Base-by-base conservation (phyloP, 495 filamentous ascomycete species). In the Penicillium canescens region DNA sequence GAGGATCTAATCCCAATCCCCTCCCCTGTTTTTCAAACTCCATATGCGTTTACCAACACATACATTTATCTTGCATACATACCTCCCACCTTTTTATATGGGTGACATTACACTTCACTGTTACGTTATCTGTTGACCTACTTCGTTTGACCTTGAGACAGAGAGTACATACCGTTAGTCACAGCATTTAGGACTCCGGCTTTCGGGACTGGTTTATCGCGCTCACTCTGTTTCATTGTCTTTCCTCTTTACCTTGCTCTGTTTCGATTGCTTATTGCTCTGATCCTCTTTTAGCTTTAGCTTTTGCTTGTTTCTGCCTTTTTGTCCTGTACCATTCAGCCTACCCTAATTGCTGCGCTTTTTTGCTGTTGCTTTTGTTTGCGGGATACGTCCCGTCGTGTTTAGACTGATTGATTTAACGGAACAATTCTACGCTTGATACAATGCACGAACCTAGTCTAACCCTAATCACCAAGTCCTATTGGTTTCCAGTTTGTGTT, bases 41-140 rank as follows among this genome's bases (percentile, higher is more conserved):
- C 3, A 52, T 13, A 42, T 36, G 52, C 24, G 34, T 49, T 42
- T 13, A 48, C 31, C 44, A 48, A 48, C 44, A 42, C 44, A 48
- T 55, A 54, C 51, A 48, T 48, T 18, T 34, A 46, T 35, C 26
- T 40, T 48, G 44, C 52, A 48, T 55, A 49, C 37, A 42, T 55
- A 52, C 11, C 37, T 39, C 37, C 6, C 37, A 5, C 13, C 37
- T 5, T 39, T 20, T 11, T 12, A 39, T 14, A n/a, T 2, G 2
- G 28, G 28, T 31, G 8, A 31, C 28, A 31, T 5, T 31, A 9
- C 28, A 31, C 7, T 31, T 31, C 6, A 7, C 2, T 31, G 28
- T 31, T 31, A 8, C 9, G 28, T 31, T 31, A 31, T 31, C 28
- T 31, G 28, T 31, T 7, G 8, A 31, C 28, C 8, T 31, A 31